phyloP scores from a whole-genome alignment of 495 filamentous ascomycete species.

The Peziza echinospora region DNA sequence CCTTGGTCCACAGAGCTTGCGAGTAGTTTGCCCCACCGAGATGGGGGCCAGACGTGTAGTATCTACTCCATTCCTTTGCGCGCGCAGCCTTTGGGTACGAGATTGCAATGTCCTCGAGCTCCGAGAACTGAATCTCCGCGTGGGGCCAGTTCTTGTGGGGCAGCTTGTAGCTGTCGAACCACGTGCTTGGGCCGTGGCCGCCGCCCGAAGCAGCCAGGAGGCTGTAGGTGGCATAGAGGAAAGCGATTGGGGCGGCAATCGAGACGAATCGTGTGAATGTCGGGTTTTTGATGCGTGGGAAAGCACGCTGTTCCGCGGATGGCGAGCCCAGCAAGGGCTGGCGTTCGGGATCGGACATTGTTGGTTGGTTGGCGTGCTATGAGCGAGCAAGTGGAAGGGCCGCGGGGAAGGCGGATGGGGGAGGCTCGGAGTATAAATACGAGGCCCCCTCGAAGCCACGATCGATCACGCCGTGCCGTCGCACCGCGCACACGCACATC shows the following conservation, averaged over 20 bases:
- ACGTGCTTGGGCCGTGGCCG: not conserved
- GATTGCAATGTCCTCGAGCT: not conserved
- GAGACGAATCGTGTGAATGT: not conserved
- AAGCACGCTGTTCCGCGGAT: no score
- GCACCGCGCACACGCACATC: no score
- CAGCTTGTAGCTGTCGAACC: not conserved
- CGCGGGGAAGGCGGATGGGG: no score
- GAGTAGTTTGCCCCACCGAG: conserved; percentile 72
- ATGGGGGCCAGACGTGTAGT: conserved; percentile 79
- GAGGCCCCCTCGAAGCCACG: no score
- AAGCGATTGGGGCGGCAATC: not conserved
- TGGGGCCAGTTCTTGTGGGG: not conserved
- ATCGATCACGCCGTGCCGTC: no score
- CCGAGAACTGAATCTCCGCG: not conserved
- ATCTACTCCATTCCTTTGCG: conserved; percentile 62
- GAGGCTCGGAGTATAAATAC: no score
- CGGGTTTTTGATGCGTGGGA: no score
- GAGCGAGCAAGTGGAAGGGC: no score
- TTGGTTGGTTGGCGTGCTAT: no score
- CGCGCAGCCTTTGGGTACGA: conserved; percentile 37
- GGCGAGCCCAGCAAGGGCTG: no score
- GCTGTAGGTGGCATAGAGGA: not conserved
- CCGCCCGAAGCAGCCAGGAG: not conserved
- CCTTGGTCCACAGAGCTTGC: conserved; percentile 69
- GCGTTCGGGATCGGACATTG: no score